Conservation (phyloP, 345 rosid genomes). For the Boechera retrofracta region DNA sequence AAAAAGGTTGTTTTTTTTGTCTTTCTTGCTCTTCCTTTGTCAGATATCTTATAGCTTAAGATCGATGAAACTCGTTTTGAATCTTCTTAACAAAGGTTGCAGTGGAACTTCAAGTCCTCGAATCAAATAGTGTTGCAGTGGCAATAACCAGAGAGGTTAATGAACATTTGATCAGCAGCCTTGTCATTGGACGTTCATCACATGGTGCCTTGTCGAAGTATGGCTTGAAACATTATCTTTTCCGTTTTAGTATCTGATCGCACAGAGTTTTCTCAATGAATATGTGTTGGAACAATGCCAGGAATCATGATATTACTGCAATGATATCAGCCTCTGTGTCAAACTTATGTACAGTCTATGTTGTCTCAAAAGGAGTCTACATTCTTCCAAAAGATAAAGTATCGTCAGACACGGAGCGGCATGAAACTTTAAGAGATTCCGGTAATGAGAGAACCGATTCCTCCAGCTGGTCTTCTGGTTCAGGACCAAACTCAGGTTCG, state of each 20-base stretch:
- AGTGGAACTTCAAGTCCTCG: conserved; percentile 59
- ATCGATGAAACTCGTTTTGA: conserved; percentile 14
- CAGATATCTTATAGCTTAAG: conserved; percentile 1
- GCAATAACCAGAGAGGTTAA: conserved; percentile 70
- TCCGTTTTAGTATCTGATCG: not conserved
- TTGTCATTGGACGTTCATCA: conserved; percentile 81
- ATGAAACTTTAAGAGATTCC: conserved; percentile 47
- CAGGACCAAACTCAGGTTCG: conserved; percentile 34
- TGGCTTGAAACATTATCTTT: not conserved
- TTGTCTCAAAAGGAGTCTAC: conserved; percentile 73
- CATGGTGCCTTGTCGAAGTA: conserved; percentile 49
- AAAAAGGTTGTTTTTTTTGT: conserved; percentile 50
- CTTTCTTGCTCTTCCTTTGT: not conserved
- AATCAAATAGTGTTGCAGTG: conserved; percentile 68
- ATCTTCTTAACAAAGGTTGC: conserved; percentile 56
- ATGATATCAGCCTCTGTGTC: conserved; percentile 63
- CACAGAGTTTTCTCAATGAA: not conserved
- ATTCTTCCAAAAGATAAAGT: conserved; percentile 63
- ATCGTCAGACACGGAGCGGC: conserved; percentile 50
- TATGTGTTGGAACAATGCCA: conserved; percentile 23
- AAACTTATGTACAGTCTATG: conserved; percentile 71
- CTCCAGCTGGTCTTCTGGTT: conserved; percentile 51
- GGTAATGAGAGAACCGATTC: conserved; percentile 48
- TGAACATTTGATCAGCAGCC: conserved; percentile 56
- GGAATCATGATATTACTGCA: conserved; percentile 54